Evolutionary conservation across 2,329 filamentous ascomycete genomes (phyloP).

Genomic region (Pyrenophora seminiperda): DNA sequence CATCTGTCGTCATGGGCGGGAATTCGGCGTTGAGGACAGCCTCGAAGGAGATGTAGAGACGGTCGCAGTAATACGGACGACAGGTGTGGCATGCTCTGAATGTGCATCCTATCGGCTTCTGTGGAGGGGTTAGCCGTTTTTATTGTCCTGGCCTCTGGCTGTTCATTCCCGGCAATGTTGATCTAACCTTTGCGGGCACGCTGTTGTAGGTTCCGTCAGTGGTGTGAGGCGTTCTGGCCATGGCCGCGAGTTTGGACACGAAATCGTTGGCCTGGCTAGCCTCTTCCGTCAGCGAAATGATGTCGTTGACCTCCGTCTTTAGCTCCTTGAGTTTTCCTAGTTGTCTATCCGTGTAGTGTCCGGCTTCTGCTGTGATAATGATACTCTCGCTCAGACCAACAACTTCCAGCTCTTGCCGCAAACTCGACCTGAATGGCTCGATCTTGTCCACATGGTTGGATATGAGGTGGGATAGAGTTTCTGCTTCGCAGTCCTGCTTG

Average conservation of each 20-base stretch:
- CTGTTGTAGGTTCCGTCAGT: conserved; percentile 29
- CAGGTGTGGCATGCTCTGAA: conserved; percentile 57
- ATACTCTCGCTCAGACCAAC: conserved; percentile 42
- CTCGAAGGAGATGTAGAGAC: conserved; percentile 53
- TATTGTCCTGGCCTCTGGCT: neutral
- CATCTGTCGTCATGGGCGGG: conserved; percentile 38
- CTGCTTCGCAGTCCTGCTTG: conserved; percentile 59
- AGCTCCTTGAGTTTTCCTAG: conserved; percentile 38
- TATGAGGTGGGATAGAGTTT: conserved; percentile 15
- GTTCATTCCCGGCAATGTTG: conserved; percentile 1
- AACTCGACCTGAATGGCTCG: conserved; percentile 16
- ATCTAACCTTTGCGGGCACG: conserved; percentile 15
- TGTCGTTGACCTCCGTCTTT: conserved; percentile 39
- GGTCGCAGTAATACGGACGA: conserved; percentile 56
- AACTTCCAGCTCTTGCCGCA: conserved; percentile 36
- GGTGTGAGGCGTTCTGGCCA: conserved; percentile 19
- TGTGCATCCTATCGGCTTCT: conserved; percentile 41
- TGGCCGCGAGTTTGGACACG: conserved; percentile 19
- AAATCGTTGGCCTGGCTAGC: conserved; percentile 25
- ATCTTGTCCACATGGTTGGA: neutral
- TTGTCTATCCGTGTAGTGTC: conserved; percentile 41
- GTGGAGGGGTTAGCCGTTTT: conserved; percentile 5
- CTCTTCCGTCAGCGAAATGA: conserved; percentile 31
- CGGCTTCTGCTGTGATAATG: conserved; percentile 41
- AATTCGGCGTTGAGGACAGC: conserved; percentile 48